Evolutionary conservation across 805 yeast species (phyloP).

Genomic region (Millerozyma acaciae): DNA sequence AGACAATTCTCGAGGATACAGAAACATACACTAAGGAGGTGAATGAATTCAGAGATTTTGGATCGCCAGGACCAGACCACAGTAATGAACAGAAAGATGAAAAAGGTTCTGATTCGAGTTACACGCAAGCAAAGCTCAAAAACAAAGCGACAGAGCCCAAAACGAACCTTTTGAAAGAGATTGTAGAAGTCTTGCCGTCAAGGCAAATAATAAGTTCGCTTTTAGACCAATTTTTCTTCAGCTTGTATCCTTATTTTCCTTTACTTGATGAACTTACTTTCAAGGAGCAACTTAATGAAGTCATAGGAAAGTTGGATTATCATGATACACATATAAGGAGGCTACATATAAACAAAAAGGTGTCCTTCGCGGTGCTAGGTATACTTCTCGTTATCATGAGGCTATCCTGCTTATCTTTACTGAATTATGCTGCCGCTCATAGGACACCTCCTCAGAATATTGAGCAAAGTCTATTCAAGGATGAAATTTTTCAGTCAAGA

Average conservation of each 20-base stretch:
- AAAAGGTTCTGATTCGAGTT: background rate
- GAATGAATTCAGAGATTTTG: background rate
- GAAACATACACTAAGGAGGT: constrained; percentile 1
- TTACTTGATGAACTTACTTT: constrained; percentile 57
- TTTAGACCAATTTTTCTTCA: constrained; percentile 55
- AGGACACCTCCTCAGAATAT: constrained; percentile 24
- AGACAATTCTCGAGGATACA: background rate
- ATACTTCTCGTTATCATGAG: constrained; percentile 31
- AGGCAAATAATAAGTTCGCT: constrained; percentile 52
- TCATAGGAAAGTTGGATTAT: constrained; percentile 39
- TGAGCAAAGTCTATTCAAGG: background rate
- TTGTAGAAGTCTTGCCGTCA: constrained; percentile 46
- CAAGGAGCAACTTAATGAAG: constrained; percentile 37
- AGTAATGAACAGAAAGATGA: background rate
- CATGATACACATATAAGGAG: constrained; percentile 16
- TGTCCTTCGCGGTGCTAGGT: constrained; percentile 35
- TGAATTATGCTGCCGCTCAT: background rate
- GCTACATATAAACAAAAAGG: constrained; percentile 24
- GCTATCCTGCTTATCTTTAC: constrained; percentile 29
- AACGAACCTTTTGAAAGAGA: constrained; percentile 35
- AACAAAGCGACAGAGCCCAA: background rate
- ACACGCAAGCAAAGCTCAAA: background rate
- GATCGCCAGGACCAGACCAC: background rate
- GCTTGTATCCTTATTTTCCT: constrained; percentile 62
- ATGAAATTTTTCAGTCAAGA: background rate